These are phyloP conservation scores for Chaetomidium leptoderma DNA, from an alignment of 495 filamentous ascomycete species.

Conservation along the genomic window DNA sequence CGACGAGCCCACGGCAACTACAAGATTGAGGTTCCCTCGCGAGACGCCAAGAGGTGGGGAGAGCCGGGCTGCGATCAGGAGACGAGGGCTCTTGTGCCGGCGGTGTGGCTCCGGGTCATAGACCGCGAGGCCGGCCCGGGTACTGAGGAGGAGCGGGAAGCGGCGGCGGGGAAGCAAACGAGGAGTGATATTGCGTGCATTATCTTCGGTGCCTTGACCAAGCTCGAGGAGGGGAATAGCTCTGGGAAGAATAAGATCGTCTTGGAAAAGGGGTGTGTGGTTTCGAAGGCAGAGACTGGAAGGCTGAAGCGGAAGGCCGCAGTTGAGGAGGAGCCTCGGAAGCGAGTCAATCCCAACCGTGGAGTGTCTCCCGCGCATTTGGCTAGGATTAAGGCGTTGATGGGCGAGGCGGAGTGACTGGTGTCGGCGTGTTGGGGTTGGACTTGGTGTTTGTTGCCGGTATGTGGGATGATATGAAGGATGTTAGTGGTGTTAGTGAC, in stretches of 20 bases:
- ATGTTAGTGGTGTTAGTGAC: too few species aligned
- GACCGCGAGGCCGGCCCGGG: not conserved
- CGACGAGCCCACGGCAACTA: not conserved
- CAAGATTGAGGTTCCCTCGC: constrained; percentile 15
- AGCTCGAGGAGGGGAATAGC: constrained; percentile 3
- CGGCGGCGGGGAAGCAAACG: not conserved
- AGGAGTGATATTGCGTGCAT: constrained; percentile 3
- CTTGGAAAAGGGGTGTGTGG: constrained; percentile 11
- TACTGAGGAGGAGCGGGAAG: not conserved
- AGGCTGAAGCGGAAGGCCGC: not conserved
- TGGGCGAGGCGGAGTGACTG: not conserved
- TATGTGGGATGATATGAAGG: too few species aligned
- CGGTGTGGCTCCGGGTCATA: not conserved
- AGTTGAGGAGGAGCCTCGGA: not conserved
- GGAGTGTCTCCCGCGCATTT: not conserved
- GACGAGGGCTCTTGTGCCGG: not conserved
- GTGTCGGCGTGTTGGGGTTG: not conserved
- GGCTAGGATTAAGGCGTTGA: not conserved
- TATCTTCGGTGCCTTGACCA: constrained; percentile 18
- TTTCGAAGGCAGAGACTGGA: not conserved
- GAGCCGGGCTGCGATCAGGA: constrained; percentile 2
- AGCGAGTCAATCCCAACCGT: not conserved
- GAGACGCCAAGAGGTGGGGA: constrained; percentile 9
- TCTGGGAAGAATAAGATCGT: constrained; percentile 1
- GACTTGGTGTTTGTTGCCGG: not conserved